Base-by-base conservation (phyloP, 1,284 basidiomycete species). In the Rhodofomes roseus region DNA sequence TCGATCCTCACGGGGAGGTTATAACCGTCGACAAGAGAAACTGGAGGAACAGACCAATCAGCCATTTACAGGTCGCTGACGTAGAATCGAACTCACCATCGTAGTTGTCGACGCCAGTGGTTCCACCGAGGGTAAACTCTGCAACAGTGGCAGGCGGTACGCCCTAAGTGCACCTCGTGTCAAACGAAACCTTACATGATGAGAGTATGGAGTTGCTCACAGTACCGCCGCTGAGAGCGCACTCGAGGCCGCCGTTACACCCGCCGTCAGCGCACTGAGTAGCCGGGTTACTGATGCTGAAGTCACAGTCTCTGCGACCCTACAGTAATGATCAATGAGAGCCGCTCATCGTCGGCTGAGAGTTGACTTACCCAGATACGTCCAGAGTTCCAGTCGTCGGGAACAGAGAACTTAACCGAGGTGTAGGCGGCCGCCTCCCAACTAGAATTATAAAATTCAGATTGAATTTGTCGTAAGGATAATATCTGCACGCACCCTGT, bases 221-320 rank as follows among this genome's bases (percentile, higher is more conserved):
- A 2, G 77, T 78, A 2, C 79, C 79, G 27, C 71, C 73, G 54
- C 66, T 59, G 3, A 68, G 60, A 63, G 77, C 76, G 59, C 81
- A 82, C 43, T 70, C 59, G 3, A 83, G 71, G 43, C 81, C 81
- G 31, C 81, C 78, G 58, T 77, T 78, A 67, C 78, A 80, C 22
- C 77, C 78, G 56, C 80, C 80, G 53, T 73, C 72, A 6, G 74
- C 60, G 63, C 80, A 82, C 20, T 71, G 76, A 1, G 79, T 74
- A 9, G 76, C 78, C 1, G 74, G 71, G 65, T 74, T 75, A 36
- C 60, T 66, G 59, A 59, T 57, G 61, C 69, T 68, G 68, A 82
- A 81, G 63, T 81, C 68, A 62, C 80, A 81, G 61, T 76, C 67
- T 43, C 76, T 76, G 52, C 80, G 78, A 50, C 69, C 79, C 76